A percentile compares a stretch with the other conserved stretches of the same genome.
These are phyloP conservation scores for Colletotrichum musicola DNA, from an alignment of 2,329 filamentous ascomycete genomes.

Conservation along the genomic window DNA sequence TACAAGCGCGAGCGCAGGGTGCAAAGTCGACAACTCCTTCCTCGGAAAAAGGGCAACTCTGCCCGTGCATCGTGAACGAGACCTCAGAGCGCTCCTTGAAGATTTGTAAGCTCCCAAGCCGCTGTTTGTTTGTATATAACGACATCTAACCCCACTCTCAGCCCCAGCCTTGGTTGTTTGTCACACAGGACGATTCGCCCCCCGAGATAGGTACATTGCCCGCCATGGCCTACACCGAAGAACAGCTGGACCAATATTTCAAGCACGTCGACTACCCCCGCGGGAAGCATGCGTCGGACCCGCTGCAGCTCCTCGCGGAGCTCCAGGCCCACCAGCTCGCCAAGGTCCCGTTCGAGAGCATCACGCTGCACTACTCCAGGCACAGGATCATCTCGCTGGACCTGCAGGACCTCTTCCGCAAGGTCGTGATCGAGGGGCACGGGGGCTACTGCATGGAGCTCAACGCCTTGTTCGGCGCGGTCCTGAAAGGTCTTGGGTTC, in stretches of 20 bases:
- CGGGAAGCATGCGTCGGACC: constrained; percentile 40
- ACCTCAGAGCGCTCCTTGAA: not conserved
- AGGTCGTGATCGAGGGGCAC: constrained; percentile 57
- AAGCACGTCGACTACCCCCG: constrained; percentile 45
- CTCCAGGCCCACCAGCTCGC: constrained; percentile 58
- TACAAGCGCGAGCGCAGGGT: not conserved
- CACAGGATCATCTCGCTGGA: constrained; percentile 53
- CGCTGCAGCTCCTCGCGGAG: constrained; percentile 47
- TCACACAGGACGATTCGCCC: too few relatives aligned
- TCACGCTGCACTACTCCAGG: constrained; percentile 64
- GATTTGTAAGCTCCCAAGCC: constrained; percentile 8
- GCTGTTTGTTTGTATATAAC: too few relatives aligned
- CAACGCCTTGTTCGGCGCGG: constrained; percentile 58
- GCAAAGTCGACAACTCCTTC: not conserved
- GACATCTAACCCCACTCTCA: too few relatives aligned
- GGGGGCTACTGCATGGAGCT: constrained; percentile 69
- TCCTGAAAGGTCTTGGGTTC: constrained; percentile 63
- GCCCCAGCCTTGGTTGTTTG: not conserved
- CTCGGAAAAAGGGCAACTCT: not conserved
- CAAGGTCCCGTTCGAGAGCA: constrained; percentile 66
- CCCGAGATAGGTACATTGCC: not conserved
- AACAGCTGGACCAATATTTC: constrained; percentile 48
- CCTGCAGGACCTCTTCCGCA: constrained; percentile 56
- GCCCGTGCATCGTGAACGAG: constrained; percentile 3
- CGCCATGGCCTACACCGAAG: constrained; percentile 41